Percentiles rank a stretch among this genome's conserved stretches.
Conservation (phyloP, 495 filamentous ascomycete genomes). For the Trichodelitschia bisporula region DNA sequence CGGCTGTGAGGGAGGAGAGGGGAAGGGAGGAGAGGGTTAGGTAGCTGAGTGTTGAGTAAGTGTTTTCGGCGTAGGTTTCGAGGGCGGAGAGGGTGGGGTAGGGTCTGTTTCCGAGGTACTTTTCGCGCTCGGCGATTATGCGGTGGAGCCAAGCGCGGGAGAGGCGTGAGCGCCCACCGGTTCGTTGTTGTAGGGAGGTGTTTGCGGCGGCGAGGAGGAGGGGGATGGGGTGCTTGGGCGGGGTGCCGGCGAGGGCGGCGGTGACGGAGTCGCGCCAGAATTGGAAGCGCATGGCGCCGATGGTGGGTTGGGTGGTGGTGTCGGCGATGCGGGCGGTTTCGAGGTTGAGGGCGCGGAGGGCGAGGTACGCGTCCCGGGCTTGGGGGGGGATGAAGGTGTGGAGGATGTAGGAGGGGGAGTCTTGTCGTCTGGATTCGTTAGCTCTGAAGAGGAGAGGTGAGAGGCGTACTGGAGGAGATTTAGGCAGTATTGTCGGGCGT, state of each 20-base stretch:
- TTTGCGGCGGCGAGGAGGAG: conserved; percentile 53
- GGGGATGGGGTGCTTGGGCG: conserved; percentile 79
- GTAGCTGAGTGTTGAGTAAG: conserved; percentile 85
- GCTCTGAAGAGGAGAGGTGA: conserved; percentile 1
- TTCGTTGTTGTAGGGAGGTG: conserved; percentile 28
- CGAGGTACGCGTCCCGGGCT: conserved; percentile 59
- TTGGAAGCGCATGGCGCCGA: conserved; percentile 70
- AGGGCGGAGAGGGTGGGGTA: conserved; percentile 47
- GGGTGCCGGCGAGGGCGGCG: conserved; percentile 42
- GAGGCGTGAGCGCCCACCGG: conserved; percentile 51
- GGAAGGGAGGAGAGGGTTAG: conserved; percentile 56
- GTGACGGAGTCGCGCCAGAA: conserved; percentile 78
- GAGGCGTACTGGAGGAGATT: conserved; percentile 23
- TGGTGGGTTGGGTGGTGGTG: conserved; percentile 51
- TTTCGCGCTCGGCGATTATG: conserved; percentile 54
- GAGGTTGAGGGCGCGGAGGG: conserved; percentile 78
- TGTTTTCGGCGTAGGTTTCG: conserved; percentile 78
- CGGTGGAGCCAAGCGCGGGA: conserved; percentile 64
- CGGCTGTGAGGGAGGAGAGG: conserved; percentile 54
- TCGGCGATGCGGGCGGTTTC: conserved; percentile 75
- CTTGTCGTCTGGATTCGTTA: conserved; percentile 3
- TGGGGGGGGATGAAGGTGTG: conserved; percentile 53
- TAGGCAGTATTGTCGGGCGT: conserved; percentile 7
- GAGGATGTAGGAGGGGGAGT: conserved; percentile 51
- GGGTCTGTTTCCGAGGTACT: conserved; percentile 61